Conservation (phyloP, 202 grass and related monocot genomes). For the Zoysia matrella region DNA sequence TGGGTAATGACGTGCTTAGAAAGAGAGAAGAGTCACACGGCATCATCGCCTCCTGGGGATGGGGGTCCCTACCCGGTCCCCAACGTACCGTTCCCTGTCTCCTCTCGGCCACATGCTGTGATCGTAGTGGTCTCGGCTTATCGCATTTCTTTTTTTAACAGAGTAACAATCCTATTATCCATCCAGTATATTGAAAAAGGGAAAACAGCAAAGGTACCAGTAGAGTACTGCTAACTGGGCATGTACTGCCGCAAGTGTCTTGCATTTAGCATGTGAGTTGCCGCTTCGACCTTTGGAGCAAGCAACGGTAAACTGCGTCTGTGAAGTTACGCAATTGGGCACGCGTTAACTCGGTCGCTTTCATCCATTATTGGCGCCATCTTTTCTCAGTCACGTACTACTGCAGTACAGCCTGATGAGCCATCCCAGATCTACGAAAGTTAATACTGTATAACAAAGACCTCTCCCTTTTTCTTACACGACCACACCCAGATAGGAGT, state of each 20-base stretch:
- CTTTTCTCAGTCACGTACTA: slow-evolving; percentile 32
- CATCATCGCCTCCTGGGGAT: not conserved
- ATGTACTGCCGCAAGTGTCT: not conserved
- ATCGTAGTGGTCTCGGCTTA: too few species aligned
- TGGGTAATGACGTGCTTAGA: not conserved
- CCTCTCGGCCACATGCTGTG: slow-evolving; percentile 37
- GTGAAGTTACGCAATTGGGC: slow-evolving; percentile 38
- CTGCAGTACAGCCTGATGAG: slow-evolving; percentile 2
- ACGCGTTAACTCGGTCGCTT: slow-evolving; percentile 19
- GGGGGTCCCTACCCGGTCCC: not conserved
- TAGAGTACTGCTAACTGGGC: too few species aligned
- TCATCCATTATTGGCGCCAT: slow-evolving; percentile 39
- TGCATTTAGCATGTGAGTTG: not conserved
- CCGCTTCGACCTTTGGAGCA: not conserved
- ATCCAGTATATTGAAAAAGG: too few species aligned
- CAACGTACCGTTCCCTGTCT: slow-evolving; percentile 29
- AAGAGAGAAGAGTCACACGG: slow-evolving; percentile 3
- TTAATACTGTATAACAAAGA: slow-evolving; percentile 4
- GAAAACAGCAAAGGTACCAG: too few species aligned
- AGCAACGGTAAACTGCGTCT: slow-evolving; percentile 43
- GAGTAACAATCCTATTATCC: too few species aligned
- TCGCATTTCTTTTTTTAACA: too few species aligned
- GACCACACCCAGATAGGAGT: not conserved
- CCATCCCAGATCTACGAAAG: slow-evolving; percentile 38
- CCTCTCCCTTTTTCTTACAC: not conserved